Conservation (phyloP, 139 green algal genomes). For the Coccomyxa sp. region DNA sequence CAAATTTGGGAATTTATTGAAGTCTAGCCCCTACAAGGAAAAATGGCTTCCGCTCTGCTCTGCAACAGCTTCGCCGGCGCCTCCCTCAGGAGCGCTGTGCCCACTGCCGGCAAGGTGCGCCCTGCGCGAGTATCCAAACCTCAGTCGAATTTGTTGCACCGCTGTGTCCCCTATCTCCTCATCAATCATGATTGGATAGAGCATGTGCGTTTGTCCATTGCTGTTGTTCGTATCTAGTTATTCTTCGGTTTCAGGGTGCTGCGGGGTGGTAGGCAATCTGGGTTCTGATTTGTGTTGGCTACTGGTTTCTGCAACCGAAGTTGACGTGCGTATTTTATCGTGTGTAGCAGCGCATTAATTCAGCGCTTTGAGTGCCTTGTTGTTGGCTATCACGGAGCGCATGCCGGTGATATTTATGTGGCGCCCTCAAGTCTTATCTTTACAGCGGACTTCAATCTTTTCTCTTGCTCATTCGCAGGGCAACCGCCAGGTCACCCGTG, state of each 20-base stretch:
- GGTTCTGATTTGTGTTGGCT: too few relatives aligned
- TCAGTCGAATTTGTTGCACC: background rate
- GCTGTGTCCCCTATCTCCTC: background rate
- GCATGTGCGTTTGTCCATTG: background rate
- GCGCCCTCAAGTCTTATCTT: background rate
- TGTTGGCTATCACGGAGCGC: background rate
- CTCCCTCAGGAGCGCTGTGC: constrained; percentile 16
- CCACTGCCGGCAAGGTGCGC: constrained; percentile 15
- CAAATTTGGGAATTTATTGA: too few relatives aligned
- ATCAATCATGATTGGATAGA: background rate
- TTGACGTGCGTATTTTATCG: background rate
- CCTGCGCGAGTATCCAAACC: background rate
- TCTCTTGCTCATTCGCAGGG: constrained; percentile 15
- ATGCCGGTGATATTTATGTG: background rate
- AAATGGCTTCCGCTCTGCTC: constrained; percentile 15
- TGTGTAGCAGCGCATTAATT: background rate
- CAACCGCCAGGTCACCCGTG: constrained; percentile 49
- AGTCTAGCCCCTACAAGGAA: background rate
- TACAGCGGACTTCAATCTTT: background rate
- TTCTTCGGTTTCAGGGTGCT: too few relatives aligned
- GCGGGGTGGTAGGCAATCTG: too few relatives aligned
- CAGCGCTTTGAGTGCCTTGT: too few relatives aligned
- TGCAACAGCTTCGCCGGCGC: constrained; percentile 11
- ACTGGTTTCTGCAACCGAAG: background rate
- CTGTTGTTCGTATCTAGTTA: too few relatives aligned